A percentile compares a stretch with the other conserved stretches of the same genome.
Evolutionary conservation across 2,329 filamentous ascomycete genomes (phyloP).

Genomic region (Coniella vitis): DNA sequence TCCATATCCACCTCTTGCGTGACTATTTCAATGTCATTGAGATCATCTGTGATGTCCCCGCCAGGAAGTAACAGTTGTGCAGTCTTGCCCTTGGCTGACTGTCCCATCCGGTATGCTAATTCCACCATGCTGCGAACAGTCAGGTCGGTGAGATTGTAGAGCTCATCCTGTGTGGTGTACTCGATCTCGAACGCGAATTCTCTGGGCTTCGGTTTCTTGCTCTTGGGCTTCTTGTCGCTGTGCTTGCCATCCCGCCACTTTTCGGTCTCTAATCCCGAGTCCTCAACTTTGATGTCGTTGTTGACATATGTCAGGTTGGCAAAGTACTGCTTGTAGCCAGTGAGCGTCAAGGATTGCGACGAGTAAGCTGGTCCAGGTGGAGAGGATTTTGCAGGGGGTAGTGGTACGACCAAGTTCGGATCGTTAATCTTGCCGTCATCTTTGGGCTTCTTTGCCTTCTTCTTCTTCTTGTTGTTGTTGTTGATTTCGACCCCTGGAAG

Average conservation of each 20-base stretch:
- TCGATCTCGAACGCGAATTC: constrained; percentile 73
- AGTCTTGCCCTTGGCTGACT: constrained; percentile 26
- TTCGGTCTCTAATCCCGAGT: constrained; percentile 18
- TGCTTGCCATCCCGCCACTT: constrained; percentile 61
- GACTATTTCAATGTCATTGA: constrained; percentile 12
- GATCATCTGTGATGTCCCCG: constrained; percentile 8
- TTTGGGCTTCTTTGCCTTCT: constrained; percentile 34
- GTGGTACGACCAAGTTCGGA: constrained; percentile 58
- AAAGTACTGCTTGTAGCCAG: constrained; percentile 83
- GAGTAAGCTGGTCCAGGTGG: constrained; percentile 87
- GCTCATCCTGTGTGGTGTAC: constrained; percentile 72
- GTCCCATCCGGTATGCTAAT: constrained; percentile 72
- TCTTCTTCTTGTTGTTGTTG: constrained; percentile 27
- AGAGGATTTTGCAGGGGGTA: constrained; percentile 62
- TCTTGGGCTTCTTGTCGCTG: constrained; percentile 48
- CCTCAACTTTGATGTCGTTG: constrained; percentile 48
- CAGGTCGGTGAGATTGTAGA: constrained; percentile 72
- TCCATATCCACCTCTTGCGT: constrained; percentile 10
- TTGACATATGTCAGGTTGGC: constrained; percentile 91
- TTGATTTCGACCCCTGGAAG: constrained; percentile 15
- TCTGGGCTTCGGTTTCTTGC: constrained; percentile 49
- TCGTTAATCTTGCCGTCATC: constrained; percentile 45
- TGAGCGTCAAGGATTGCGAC: constrained; percentile 70
- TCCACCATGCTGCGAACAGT: constrained; percentile 77
- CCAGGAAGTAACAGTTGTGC: constrained; percentile 4